phyloP scores from a whole-genome alignment of 352 stramenopile species.

The Phytopythium litorale region DNA sequence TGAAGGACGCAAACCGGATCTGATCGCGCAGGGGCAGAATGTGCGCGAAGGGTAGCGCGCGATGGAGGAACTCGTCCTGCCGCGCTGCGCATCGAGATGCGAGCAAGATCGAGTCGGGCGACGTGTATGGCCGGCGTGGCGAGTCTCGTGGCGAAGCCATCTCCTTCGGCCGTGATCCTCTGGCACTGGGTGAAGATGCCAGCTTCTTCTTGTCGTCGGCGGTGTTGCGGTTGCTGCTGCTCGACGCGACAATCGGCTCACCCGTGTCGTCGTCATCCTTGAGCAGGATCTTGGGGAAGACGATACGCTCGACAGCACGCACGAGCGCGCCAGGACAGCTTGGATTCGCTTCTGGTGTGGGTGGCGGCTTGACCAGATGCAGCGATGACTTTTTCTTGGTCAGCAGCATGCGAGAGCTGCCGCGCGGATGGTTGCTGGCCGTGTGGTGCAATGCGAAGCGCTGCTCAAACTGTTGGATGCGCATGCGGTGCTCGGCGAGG shows the following conservation, averaged over 20 bases:
- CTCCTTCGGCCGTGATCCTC: neutral
- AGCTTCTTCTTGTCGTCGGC: neutral
- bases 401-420: neutral
- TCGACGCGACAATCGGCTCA: constrained; percentile 6
- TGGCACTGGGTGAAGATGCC: neutral
- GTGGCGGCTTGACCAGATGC: constrained; percentile 11
- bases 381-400: constrained; percentile 13
- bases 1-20: constrained; percentile 41
- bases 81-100: constrained; percentile 30
- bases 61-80: constrained; percentile 49
- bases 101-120: constrained; percentile 5
- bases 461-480: constrained; percentile 37
- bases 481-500: constrained; percentile 35
- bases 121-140: neutral
- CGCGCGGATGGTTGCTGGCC: neutral
- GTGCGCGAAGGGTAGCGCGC: constrained; percentile 30
- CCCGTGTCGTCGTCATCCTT: constrained; percentile 18
- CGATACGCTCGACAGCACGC: constrained; percentile 15
- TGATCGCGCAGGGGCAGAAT: constrained; percentile 45
- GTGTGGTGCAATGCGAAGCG: constrained; percentile 30
- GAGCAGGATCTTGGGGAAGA: constrained; percentile 49
- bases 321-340: neutral
- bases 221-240: constrained; percentile 8
- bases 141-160: neutral
- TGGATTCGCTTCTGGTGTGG: neutral